These are phyloP conservation scores for Lichenothelia convexa DNA, from an alignment of 495 filamentous ascomycete species.

Conservation along the genomic window DNA sequence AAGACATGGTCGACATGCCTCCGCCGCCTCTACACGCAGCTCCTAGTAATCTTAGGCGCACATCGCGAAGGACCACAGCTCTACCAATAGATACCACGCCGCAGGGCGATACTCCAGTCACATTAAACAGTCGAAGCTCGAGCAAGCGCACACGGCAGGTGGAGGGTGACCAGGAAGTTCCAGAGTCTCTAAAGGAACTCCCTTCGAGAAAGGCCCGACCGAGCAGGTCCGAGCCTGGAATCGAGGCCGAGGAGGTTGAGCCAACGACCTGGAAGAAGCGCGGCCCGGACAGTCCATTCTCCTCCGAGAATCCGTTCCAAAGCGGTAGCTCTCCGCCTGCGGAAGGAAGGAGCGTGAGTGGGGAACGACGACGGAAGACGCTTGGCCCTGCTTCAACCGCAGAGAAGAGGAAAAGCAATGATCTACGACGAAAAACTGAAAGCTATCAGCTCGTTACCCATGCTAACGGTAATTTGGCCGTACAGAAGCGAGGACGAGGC, in stretches of 20 bases:
- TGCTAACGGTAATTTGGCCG: conserved; percentile 21
- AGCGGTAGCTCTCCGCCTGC: conserved; percentile 50
- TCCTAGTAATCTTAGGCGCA: conserved; percentile 4
- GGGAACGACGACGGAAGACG: conserved; percentile 27
- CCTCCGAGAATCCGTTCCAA: conserved; percentile 86
- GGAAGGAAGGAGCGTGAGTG: conserved; percentile 19
- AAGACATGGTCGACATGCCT: conserved; percentile 21
- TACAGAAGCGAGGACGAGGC: conserved; percentile 18
- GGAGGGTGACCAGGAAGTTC: conserved; percentile 23
- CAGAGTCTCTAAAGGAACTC: conserved; percentile 15
- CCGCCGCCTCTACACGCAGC: conserved; percentile 24
- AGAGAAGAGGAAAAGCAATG: conserved; percentile 30
- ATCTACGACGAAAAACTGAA: conserved; percentile 24
- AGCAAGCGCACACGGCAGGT: conserved; percentile 36
- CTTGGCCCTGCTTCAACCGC: conserved; percentile 11
- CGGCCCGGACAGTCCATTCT: conserved; percentile 45
- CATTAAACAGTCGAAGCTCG: conserved; percentile 24
- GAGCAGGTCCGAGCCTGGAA: conserved; percentile 28
- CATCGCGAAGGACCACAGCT: conserved; percentile 10
- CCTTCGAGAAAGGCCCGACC: conserved; percentile 11
- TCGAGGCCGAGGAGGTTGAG: conserved; percentile 5
- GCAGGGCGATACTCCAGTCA: conserved; percentile 22
- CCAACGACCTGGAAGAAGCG: conserved; percentile 8
- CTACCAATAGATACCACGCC: conserved; percentile 17
- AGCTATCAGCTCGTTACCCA: conserved; percentile 13